These are phyloP conservation scores for Salix dunnii DNA, from an alignment of 345 rosid genomes.

Conservation along the genomic window DNA sequence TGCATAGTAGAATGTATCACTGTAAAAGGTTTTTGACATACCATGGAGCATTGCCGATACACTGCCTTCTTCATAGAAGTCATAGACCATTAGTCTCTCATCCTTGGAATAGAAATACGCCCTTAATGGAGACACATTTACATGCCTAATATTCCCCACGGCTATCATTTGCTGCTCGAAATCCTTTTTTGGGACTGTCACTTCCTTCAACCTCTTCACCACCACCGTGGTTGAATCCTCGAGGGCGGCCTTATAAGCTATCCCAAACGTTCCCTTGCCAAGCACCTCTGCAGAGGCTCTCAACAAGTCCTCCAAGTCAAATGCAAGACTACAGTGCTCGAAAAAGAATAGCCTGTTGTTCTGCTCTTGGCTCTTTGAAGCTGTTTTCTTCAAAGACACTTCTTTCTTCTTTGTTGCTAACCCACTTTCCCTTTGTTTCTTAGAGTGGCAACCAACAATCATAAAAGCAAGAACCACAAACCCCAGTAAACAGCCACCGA, in stretches of 20 bases:
- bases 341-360: conserved; percentile 28
- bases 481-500: conserved; percentile 17
- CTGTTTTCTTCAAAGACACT: conserved; percentile 10
- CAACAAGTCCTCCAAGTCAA: conserved; percentile 33
- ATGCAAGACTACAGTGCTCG: conserved; percentile 33
- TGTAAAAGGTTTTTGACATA: background rate
- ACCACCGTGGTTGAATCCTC: conserved; percentile 30
- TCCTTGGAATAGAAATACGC: conserved; percentile 33
- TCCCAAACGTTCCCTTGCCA: conserved; percentile 31
- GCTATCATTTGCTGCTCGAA: conserved; percentile 29
- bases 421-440: conserved; percentile 3
- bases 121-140: conserved; percentile 19
- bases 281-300: conserved; percentile 36
- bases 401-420: conserved; percentile 21
- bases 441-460: conserved; percentile 20
- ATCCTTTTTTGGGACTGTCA: conserved; percentile 18
- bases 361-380: conserved; percentile 11
- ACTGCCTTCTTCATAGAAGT: conserved; percentile 26
- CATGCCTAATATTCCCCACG: conserved; percentile 22
- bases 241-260: conserved; percentile 32
- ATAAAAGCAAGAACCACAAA: conserved; percentile 17
- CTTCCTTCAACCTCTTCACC: conserved; percentile 34
- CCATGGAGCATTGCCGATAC: conserved; percentile 28
- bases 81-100: conserved; percentile 28
- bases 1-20: background rate